Base-by-base conservation (phyloP, 345 rosid species). In the Ceriops tagal region DNA sequence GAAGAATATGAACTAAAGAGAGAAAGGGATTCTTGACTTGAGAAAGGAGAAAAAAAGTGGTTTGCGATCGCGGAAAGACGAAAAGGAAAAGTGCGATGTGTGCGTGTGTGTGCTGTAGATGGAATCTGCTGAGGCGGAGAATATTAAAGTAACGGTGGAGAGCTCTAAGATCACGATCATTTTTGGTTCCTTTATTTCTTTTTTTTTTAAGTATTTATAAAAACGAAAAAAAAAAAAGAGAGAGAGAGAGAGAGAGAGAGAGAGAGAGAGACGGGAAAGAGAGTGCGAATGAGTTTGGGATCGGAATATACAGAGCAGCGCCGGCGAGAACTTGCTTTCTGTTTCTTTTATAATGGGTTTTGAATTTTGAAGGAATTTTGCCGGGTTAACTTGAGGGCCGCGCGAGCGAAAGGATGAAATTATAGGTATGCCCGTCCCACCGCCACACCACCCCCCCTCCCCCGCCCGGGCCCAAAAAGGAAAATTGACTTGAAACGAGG, bases 21-120 rank as follows among this genome's bases (percentile, higher is more conserved):
- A 67, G 76, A 72, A 73, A 83, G 87, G 79, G 91, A 90, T 88
- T 89, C 93, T 87, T 81, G 74, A 87, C 96, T 87, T 89, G 86
- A 74, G 84, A 88, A 87, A 83, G 85, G 78, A 82, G 80, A 73
- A 73, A 78, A 83, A 76, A 77, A 74, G 77, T 77, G 6, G 59
- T 20, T 56, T 13, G 30, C n/a, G 71, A 60, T 66, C 52, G 53
- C 53, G 21, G 56, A 58, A 55, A 34, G 52, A 64, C 8, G 2
- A 8, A 31, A 39, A 22, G 43, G 1, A 22, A 3, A 37, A n/a
- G 3, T 35, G 61, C 5, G 21, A 21, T 53, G 58, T 9, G 58
- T 22, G 67, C 19, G 2, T 21, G 64, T 20, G 22, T 35, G 66
- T 30, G 57, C 62, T 11, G 5, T 16, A 37, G 49, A 37, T 62